phyloP scores from a whole-genome alignment of 768 basidiomycete genomes.

The Myochromella boudieri region DNA sequence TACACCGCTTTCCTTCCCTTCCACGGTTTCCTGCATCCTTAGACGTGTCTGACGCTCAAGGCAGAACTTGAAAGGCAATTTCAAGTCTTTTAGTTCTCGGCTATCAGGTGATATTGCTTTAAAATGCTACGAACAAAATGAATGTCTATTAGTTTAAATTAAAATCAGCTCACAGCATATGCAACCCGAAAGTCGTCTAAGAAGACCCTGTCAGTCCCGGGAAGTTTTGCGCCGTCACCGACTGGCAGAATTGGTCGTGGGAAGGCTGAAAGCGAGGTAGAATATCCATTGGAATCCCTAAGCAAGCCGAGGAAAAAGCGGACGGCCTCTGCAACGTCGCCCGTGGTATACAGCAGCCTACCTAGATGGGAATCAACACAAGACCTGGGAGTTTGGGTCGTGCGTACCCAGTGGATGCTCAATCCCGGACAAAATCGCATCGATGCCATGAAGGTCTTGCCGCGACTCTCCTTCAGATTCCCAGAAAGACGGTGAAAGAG shows the following conservation, averaged over 20 bases:
- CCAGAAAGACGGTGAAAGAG: conserved; percentile 80
- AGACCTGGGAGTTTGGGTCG: neutral
- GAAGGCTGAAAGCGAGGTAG: conserved; percentile 3
- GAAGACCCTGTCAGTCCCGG: conserved; percentile 61
- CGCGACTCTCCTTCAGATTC: conserved; percentile 58
- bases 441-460: conserved; percentile 44
- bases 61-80: conserved; percentile 69
- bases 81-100: conserved; percentile 42
- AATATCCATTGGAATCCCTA: conserved; percentile 30
- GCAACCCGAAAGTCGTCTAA: conserved; percentile 90
- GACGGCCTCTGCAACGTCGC: conserved; percentile 76
- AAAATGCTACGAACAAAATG: conserved; percentile 58
- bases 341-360: conserved; percentile 87
- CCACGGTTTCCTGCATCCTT: conserved; percentile 49
- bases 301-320: conserved; percentile 76
- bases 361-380: conserved; percentile 41
- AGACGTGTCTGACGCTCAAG: conserved; percentile 54
- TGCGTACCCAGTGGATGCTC: conserved; percentile 74
- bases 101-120: conserved; percentile 54
- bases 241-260: conserved; percentile 19
- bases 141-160: neutral
- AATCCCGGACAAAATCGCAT: conserved; percentile 67
- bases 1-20: conserved; percentile 39
- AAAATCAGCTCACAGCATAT: conserved; percentile 57
- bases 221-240: conserved; percentile 24